These are phyloP conservation scores for Fragilaria radians DNA, from an alignment of 108 stramenopile species.

Conservation along the genomic window DNA sequence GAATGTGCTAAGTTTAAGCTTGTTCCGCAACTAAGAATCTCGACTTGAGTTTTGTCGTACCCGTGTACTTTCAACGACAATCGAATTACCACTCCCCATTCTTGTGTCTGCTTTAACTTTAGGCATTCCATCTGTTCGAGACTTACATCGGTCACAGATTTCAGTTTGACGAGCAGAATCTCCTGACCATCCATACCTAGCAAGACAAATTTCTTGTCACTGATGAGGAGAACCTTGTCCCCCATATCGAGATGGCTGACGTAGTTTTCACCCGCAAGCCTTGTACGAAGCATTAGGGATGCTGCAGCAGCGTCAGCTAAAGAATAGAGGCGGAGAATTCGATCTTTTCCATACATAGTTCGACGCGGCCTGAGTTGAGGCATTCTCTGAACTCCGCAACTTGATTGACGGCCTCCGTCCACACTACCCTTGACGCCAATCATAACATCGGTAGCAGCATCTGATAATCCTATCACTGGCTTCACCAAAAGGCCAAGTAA, in stretches of 20 bases:
- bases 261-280: conserved; percentile 60
- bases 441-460: conserved; percentile 86
- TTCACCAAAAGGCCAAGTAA: conserved; percentile 85
- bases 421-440: conserved; percentile 73
- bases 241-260: conserved; percentile 62
- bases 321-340: conserved; percentile 40
- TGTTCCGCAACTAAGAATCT: background rate
- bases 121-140: conserved; percentile 20
- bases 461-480: conserved; percentile 88
- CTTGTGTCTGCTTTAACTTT: conserved; percentile 16
- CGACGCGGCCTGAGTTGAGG: conserved; percentile 56
- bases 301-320: conserved; percentile 63
- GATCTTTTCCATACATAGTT: conserved; percentile 61
- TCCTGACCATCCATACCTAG: conserved; percentile 58
- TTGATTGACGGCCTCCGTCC: conserved; percentile 22
- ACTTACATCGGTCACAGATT: conserved; percentile 41
- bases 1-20: background rate
- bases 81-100: conserved; percentile 45
- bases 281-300: conserved; percentile 48
- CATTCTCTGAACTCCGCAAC: conserved; percentile 12
- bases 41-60: background rate
- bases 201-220: conserved; percentile 45
- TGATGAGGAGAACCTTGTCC: conserved; percentile 51
- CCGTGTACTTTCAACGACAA: conserved; percentile 7
- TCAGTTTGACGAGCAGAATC: conserved; percentile 39